Base-by-base conservation (phyloP, 2,329 filamentous ascomycete genomes). In the Aspergillus sp. region DNA sequence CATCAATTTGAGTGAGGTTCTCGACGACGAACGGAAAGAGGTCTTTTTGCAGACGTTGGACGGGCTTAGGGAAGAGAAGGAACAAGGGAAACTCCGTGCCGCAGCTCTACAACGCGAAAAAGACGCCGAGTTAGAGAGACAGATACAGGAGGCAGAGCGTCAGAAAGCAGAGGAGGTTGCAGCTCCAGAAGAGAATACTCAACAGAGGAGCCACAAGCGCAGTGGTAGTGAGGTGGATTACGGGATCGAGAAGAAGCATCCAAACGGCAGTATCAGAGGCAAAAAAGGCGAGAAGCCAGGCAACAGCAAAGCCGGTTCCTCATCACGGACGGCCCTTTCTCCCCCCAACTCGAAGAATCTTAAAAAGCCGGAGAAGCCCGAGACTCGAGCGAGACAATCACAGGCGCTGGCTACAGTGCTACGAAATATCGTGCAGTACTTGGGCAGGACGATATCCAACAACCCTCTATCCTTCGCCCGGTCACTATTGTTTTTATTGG, bases 21-120 rank as follows among this genome's bases (percentile, higher is more conserved):
- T 99, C 1, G 93, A 98, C 71, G 93, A 97, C 52, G 95, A 98
- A 77, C 85, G 91, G 44, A 87, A 91, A 61, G 91, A 98, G 66
- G 88, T 90, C 0, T 97, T 98, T 72, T 77, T 96, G 15, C 89
- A 93, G 66, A 93, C 93, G 4, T 80, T 98, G 15, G 86, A 96
- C 70, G 88, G 86, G 53, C 79, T 98, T 30, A 89, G 89, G 66
- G 92, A 96, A 63, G 93, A 96, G 69, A 90, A 90, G 68, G 83
- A 88, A 55, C 85, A 88, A 59, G 85, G 87, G n/a, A 86, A 88
- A 64, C 80, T 85, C 58, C 78, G 83, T 13, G 83, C 85, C 51
- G 80, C 82, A 70, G 76, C 90, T 82, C 71, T 86, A 65, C 66
- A 89, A 82, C 76, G 87, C 81, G 77, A 81, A 57, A 83, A 83